Evolutionary conservation across 2,329 filamentous ascomycete genomes (phyloP).

Genomic region (Incumbomyces delicatus): DNA sequence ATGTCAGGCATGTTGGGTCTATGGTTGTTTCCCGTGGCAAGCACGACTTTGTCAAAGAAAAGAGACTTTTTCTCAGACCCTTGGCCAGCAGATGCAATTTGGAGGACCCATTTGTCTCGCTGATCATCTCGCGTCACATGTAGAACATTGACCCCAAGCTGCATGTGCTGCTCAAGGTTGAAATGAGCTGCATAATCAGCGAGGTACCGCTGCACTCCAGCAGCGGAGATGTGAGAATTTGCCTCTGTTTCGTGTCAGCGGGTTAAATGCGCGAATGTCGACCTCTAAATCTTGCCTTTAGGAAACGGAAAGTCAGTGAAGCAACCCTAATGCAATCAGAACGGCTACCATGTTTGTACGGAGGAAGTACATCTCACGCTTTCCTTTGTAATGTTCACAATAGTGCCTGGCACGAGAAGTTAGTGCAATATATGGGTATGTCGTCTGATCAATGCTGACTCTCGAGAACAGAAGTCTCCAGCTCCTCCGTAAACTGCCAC

Average conservation of each 20-base stretch:
- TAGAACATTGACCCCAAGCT: slow-evolving; percentile 7
- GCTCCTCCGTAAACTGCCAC: slow-evolving; percentile 34
- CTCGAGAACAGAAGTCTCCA: slow-evolving; percentile 8
- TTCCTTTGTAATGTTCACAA: too few relatives aligned
- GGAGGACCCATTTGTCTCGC: slow-evolving; percentile 11
- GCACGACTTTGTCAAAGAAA: too few relatives aligned
- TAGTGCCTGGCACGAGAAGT: too few relatives aligned
- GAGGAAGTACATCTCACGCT: too few relatives aligned
- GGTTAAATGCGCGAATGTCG: too few relatives aligned
- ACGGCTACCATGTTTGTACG: too few relatives aligned
- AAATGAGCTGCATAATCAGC: slow-evolving; percentile 11
- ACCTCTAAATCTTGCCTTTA: slow-evolving; percentile 5
- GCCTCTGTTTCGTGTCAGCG: too few relatives aligned
- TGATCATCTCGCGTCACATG: slow-evolving; percentile 7
- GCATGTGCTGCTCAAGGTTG: slow-evolving; percentile 9
- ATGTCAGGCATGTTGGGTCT: slow-evolving; percentile 16
- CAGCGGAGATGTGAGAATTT: slow-evolving; percentile 3
- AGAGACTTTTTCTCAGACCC: too few relatives aligned
- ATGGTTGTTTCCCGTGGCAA: too few relatives aligned
- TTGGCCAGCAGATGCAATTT: not conserved
- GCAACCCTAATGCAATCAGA: not conserved
- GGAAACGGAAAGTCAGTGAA: slow-evolving; percentile 16
- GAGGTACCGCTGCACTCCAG: slow-evolving; percentile 12
- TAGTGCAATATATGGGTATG: too few relatives aligned
- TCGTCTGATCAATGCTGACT: too few relatives aligned